Conservation (phyloP, 2,329 filamentous ascomycete species). For the Fusarium foetens region DNA sequence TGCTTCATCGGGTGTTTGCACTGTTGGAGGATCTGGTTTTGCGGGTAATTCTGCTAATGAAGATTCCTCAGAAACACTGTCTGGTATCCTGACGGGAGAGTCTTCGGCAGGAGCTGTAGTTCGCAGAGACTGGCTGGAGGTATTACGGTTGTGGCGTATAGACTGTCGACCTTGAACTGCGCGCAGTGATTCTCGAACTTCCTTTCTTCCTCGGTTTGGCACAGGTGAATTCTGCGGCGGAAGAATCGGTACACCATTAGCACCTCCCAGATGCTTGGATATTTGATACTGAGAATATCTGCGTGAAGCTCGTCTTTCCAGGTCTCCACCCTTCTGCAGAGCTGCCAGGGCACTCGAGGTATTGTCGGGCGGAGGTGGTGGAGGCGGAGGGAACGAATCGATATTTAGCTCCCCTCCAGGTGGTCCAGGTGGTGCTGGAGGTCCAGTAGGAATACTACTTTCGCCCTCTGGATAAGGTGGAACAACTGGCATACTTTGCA, state of each 20-base stretch:
- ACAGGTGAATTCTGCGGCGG: constrained; percentile 84
- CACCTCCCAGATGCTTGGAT: constrained; percentile 87
- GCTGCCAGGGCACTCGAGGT: constrained; percentile 91
- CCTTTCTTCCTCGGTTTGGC: constrained; percentile 82
- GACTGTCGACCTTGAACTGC: constrained; percentile 67
- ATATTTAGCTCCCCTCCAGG: constrained; percentile 61
- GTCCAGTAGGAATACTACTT: constrained; percentile 58
- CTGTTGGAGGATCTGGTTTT: constrained; percentile 49
- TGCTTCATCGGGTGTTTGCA: constrained; percentile 75
- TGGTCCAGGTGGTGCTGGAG: constrained; percentile 54
- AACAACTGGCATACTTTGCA: constrained; percentile 80
- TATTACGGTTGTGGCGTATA: constrained; percentile 60
- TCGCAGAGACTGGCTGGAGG: constrained; percentile 57
- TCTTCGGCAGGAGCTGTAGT: constrained; percentile 59
- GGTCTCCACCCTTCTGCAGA: constrained; percentile 88
- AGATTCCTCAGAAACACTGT: constrained; percentile 72
- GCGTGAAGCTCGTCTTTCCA: constrained; percentile 91
- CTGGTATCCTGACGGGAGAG: constrained; percentile 69
- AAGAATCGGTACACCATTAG: constrained; percentile 86
- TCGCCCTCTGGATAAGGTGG: constrained; percentile 76
- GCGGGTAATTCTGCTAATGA: constrained; percentile 37
- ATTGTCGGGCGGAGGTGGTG: constrained; percentile 73
- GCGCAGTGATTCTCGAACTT: constrained; percentile 85
- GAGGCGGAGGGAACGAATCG: constrained; percentile 76
- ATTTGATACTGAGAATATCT: constrained; percentile 98